Evolutionary conservation across 2,329 filamentous ascomycete genomes (phyloP), one percentile per base, ranked within the genome.

Genomic region (Diaporthe australafricana): DNA sequence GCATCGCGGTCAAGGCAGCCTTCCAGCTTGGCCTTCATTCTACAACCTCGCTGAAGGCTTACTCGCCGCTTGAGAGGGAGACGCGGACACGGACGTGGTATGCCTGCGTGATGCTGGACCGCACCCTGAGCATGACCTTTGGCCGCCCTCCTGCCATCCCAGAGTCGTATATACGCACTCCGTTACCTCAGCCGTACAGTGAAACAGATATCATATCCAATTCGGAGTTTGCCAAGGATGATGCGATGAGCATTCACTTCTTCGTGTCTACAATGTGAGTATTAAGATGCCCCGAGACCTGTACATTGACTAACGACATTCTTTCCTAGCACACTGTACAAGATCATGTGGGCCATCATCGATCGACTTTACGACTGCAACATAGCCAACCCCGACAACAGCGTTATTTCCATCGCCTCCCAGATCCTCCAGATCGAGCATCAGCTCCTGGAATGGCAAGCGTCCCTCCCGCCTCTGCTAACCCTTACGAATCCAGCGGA

Each of bases 21-120:
- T 79, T 87, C 32, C 84, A 87, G 38, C 78, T 90, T 1, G 87
- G 88, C 0, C 76, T 89, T 0, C 87, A 89, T 71, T 87, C 84
- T 0, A 77, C 77, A 3, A 76, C 83, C 25, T 80, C 82, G 0
- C 78, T 80, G 0, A 76, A 75, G 8, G 72, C 77, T 0, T 84
- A 85, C 52, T 75, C 82, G 0, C 79, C 81, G 0, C 63, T 86
- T 0, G 83, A 88, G 50, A 79, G 80, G 3, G 87, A 89, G 75
- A 83, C 84, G 2, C 78, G 86, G 11, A 85, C 83, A 55, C 79
- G 87, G 0, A 84, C 83, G 0, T 89, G 86, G 87, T 87, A 81
- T 74, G 85, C 81, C 0, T 88, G 85, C 73, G 78, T 87, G 0
- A 68, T 86, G 9, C 78, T 87, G 1, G 85, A 88, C 73, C 78